These are phyloP conservation scores for Nicotiana paniculata DNA, from an alignment of 257 asterid species.

Conservation along the genomic window DNA sequence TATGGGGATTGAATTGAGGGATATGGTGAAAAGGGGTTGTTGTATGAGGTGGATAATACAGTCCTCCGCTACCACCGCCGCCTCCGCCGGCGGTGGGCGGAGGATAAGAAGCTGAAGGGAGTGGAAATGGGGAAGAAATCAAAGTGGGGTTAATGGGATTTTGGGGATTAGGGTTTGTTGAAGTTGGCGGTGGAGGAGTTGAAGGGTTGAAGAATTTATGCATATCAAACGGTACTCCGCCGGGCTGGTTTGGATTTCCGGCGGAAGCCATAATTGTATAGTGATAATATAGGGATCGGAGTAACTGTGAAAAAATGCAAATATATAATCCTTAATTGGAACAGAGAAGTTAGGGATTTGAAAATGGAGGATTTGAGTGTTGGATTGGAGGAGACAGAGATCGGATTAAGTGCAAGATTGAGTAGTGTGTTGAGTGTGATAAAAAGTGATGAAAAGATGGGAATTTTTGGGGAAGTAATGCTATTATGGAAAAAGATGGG, in stretches of 20 bases:
- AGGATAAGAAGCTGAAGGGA: conserved; percentile 79
- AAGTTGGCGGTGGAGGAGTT: not conserved
- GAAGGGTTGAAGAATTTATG: conserved; percentile 57
- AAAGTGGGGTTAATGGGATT: conserved; percentile 23
- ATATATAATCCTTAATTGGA: not conserved
- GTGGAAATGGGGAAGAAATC: conserved; percentile 35
- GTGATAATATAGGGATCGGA: too few relatives aligned
- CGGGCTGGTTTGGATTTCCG: conserved; percentile 62
- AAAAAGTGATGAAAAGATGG: not conserved
- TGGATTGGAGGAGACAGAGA: not conserved
- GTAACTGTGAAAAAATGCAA: too few relatives aligned
- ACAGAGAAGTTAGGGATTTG: not conserved
- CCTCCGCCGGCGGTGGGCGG: conserved; percentile 32
- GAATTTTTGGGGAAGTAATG: not conserved
- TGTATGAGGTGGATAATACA: conserved; percentile 43
- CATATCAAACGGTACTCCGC: conserved; percentile 74
- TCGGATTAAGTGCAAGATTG: not conserved
- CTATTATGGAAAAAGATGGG: not conserved
- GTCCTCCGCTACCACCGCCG: conserved; percentile 31
- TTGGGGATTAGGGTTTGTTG: conserved; percentile 38
- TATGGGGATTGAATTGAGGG: conserved; percentile 10
- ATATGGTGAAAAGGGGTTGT: conserved; percentile 40
- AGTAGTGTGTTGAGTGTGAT: not conserved
- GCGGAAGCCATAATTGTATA: conserved; percentile 38
- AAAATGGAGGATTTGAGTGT: not conserved